Evolutionary conservation across 1,139 yeast genomes (phyloP).

Genomic region (Lodderomyces elongisporus): DNA sequence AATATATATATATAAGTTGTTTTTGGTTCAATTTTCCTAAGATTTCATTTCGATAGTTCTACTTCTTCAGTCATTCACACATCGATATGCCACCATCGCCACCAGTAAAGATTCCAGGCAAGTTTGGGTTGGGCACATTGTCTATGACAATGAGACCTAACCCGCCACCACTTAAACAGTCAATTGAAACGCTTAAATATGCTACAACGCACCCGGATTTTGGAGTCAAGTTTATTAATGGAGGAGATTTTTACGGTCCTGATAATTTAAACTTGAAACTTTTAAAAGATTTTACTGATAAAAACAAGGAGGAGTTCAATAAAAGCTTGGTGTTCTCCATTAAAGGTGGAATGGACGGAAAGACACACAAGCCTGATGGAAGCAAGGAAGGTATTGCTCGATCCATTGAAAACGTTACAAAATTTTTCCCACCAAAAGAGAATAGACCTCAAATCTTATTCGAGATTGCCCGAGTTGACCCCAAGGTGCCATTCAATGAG

Average conservation of each 20-base stretch:
- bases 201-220: conserved; percentile 35
- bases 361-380: conserved; percentile 42
- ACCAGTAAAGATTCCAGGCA: conserved; percentile 21
- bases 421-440: conserved; percentile 30
- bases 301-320: conserved; percentile 47
- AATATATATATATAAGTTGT: too few relatives aligned
- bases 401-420: conserved; percentile 48
- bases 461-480: conserved; percentile 67
- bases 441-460: conserved; percentile 47
- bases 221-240: conserved; percentile 59
- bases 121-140: conserved; percentile 61
- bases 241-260: conserved; percentile 75
- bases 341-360: conserved; percentile 54
- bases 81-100: too few relatives aligned
- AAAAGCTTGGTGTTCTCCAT: conserved; percentile 52
- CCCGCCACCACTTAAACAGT: conserved; percentile 40
- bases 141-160: conserved; percentile 51
- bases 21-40: too few relatives aligned
- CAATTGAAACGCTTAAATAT: conserved; percentile 42
- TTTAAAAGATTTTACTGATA: conserved; percentile 50
- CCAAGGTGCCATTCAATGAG: conserved; percentile 41
- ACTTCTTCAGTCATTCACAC: too few relatives aligned
- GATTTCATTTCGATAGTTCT: too few relatives aligned
- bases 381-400: conserved; percentile 39
- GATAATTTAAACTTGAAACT: conserved; percentile 35